Evolutionary conservation across 169 alveolate species (phyloP).

Genomic region (Perkinsus marinus): DNA sequence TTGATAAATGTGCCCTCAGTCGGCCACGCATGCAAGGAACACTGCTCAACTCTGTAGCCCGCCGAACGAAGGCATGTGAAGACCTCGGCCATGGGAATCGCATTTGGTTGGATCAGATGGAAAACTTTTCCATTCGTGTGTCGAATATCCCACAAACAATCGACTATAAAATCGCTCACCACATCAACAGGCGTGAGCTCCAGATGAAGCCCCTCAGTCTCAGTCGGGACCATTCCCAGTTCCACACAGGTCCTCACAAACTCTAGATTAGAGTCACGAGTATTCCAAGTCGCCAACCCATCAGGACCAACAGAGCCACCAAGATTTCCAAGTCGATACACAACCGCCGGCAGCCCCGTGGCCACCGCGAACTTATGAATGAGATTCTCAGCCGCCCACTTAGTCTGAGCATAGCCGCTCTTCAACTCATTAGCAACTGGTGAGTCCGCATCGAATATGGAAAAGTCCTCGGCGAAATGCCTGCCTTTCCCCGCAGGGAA

Average conservation of each 20-base stretch:
- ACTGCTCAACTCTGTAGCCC: neutral
- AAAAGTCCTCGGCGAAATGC: neutral
- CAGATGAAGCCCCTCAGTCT: neutral
- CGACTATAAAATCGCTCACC: neutral
- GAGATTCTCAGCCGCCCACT: neutral
- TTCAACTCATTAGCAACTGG: neutral
- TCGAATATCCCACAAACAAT: neutral
- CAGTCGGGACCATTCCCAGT: neutral
- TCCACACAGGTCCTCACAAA: neutral
- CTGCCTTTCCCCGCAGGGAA: neutral
- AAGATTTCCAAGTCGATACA: neutral
- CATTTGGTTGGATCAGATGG: neutral
- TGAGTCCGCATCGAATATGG: neutral
- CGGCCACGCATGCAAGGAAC: neutral
- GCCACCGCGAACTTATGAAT: neutral
- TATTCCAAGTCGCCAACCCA: neutral
- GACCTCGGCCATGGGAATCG: neutral
- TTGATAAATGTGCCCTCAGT: neutral
- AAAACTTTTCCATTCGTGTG: neutral
- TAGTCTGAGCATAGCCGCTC: neutral
- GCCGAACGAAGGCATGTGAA: neutral
- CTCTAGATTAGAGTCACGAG: neutral
- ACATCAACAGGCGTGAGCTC: neutral
- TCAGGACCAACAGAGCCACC: neutral
- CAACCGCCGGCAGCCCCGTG: neutral